Conservation (phyloP, 306 rosid genomes). For the Argentina anserina region DNA sequence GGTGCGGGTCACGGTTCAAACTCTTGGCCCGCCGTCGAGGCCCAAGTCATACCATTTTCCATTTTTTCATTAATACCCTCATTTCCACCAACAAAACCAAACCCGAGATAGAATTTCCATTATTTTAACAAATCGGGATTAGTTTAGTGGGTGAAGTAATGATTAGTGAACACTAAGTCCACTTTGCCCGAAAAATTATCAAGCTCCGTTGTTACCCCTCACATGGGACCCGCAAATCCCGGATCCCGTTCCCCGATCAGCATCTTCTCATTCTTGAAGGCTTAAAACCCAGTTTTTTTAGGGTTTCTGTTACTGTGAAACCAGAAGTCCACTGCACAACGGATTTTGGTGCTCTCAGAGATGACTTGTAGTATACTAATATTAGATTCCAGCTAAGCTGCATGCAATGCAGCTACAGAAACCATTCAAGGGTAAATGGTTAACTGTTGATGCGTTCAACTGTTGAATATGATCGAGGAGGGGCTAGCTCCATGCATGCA, state of each 20-base stretch:
- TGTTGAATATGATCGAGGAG: background rate
- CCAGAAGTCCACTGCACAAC: background rate
- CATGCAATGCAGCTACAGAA: too few species aligned
- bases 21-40: slow-evolving; percentile 14
- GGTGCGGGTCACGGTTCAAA: slow-evolving; percentile 28
- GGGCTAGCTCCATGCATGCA: too few species aligned
- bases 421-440: too few species aligned
- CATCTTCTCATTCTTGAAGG: background rate
- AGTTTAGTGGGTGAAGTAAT: slow-evolving; percentile 62
- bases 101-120: slow-evolving; percentile 16
- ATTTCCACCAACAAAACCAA: slow-evolving; percentile 44
- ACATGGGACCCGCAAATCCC: slow-evolving; percentile 47
- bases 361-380: background rate
- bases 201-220: slow-evolving; percentile 55
- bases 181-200: slow-evolving; percentile 38
- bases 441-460: too few species aligned
- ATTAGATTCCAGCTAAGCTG: too few species aligned
- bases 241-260: slow-evolving; percentile 6
- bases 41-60: slow-evolving; percentile 15
- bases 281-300: background rate
- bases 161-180: slow-evolving; percentile 38
- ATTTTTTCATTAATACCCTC: background rate
- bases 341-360: background rate
- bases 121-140: slow-evolving; percentile 9
- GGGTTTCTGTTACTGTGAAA: background rate